Evolutionary conservation across 2,329 filamentous ascomycete species (phyloP).

Genomic region (Paraphaeosphaeria sporulosa): DNA sequence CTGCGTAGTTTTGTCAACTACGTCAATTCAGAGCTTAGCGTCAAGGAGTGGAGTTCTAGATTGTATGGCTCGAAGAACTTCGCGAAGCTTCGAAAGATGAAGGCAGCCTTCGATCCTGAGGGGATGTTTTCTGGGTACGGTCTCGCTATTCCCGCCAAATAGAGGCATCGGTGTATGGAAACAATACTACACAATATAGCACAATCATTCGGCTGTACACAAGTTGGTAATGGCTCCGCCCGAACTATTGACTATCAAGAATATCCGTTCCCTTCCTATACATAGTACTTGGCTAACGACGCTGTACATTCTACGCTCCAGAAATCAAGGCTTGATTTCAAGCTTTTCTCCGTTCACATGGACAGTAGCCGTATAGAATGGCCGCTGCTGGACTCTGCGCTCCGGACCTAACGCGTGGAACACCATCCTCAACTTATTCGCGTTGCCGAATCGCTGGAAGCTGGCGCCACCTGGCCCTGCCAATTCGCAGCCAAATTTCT

Average conservation of each 20-base stretch:
- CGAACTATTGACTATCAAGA: too few species aligned
- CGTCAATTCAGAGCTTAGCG: conserved; percentile 3
- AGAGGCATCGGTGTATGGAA: background rate
- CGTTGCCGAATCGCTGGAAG: conserved; percentile 6
- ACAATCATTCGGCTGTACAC: background rate
- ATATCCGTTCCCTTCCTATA: too few species aligned
- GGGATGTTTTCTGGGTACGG: background rate
- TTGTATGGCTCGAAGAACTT: conserved; percentile 5
- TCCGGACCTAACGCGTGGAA: conserved; percentile 3
- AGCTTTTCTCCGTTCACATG: conserved; percentile 8
- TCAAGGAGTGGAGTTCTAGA: conserved; percentile 6
- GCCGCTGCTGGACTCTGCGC: background rate
- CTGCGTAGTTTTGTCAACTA: conserved; percentile 7
- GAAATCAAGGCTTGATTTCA: background rate
- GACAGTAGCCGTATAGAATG: conserved; percentile 11
- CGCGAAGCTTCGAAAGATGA: conserved; percentile 1
- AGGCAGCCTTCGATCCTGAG: background rate
- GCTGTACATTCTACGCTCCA: background rate
- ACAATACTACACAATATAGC: background rate
- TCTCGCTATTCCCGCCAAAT: conserved; percentile 1
- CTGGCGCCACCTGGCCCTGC: conserved; percentile 11
- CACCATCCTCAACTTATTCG: background rate
- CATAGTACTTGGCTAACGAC: too few species aligned
- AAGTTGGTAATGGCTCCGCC: too few species aligned
- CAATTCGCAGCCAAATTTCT: conserved; percentile 2